These are phyloP conservation scores for Phytomonas francai DNA, from an alignment of 208 protist species.

Conservation along the genomic window DNA sequence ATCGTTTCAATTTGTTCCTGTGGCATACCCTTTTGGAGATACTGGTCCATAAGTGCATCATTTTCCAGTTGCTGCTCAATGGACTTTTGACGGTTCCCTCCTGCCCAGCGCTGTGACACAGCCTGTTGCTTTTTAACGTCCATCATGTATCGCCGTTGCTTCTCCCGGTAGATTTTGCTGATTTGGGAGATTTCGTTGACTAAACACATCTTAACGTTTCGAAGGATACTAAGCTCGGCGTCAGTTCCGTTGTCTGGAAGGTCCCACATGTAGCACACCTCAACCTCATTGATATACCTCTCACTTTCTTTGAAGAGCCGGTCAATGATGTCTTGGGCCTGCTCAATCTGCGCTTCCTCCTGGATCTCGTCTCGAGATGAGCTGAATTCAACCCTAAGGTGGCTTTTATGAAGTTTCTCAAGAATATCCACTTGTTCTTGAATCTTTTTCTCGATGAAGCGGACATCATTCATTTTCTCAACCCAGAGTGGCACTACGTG, in stretches of 20 bases:
- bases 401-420: slow-evolving; percentile 65
- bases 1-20: slow-evolving; percentile 91
- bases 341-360: slow-evolving; percentile 79
- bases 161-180: slow-evolving; percentile 85
- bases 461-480: slow-evolving; percentile 78
- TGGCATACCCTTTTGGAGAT: slow-evolving; percentile 88
- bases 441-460: slow-evolving; percentile 51
- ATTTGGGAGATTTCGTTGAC: slow-evolving; percentile 83
- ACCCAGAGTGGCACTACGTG: slow-evolving; percentile 79
- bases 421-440: slow-evolving; percentile 62
- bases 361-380: slow-evolving; percentile 64
- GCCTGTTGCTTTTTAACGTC: slow-evolving; percentile 87
- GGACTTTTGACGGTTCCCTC: slow-evolving; percentile 69
- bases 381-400: slow-evolving; percentile 88
- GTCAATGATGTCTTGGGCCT: slow-evolving; percentile 69
- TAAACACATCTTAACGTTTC: slow-evolving; percentile 90
- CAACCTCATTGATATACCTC: slow-evolving; percentile 61
- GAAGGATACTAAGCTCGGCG: slow-evolving; percentile 80
- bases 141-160: slow-evolving; percentile 89
- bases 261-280: slow-evolving; percentile 59
- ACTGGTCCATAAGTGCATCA: slow-evolving; percentile 84
- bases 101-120: slow-evolving; percentile 75
- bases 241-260: slow-evolving; percentile 81
- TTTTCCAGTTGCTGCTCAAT: slow-evolving; percentile 85
- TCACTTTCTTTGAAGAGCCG: slow-evolving; percentile 84